phyloP scores from a whole-genome alignment of 257 asterid species.

The Gardenia jasminoides region DNA sequence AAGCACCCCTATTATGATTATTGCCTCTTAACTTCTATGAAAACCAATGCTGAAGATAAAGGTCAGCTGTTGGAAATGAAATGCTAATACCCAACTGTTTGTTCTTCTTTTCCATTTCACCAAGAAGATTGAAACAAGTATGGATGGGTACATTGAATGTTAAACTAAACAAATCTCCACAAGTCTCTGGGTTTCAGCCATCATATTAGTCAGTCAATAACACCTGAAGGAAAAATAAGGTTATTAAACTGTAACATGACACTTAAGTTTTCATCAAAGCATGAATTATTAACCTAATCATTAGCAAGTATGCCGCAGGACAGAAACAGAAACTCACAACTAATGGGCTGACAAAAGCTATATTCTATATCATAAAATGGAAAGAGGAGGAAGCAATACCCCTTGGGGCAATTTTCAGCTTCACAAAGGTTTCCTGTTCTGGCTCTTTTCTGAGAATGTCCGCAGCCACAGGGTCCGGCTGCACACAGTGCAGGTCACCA shows the following conservation, averaged over 20 bases:
- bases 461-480: slow-evolving; percentile 94
- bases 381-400: slow-evolving; percentile 49
- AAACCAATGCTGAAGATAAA: neutral
- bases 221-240: neutral
- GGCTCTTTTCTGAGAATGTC: slow-evolving; percentile 91
- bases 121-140: neutral
- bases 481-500: slow-evolving; percentile 88
- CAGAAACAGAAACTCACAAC: neutral
- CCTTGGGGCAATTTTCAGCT: slow-evolving; percentile 70
- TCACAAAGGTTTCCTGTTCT: slow-evolving; percentile 88
- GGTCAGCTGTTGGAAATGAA: neutral
- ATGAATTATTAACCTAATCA: neutral
- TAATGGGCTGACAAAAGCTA: neutral
- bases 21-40: neutral
- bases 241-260: neutral
- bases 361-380: neutral
- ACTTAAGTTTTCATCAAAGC: neutral
- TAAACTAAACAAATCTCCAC: neutral
- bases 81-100: no score
- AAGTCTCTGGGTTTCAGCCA: neutral
- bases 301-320: neutral
- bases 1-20: neutral
- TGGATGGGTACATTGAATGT: neutral
- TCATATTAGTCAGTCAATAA: neutral
- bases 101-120: neutral